Evolutionary conservation across 805 yeast species (phyloP).

Genomic region (Diddensiella transvaalensis): DNA sequence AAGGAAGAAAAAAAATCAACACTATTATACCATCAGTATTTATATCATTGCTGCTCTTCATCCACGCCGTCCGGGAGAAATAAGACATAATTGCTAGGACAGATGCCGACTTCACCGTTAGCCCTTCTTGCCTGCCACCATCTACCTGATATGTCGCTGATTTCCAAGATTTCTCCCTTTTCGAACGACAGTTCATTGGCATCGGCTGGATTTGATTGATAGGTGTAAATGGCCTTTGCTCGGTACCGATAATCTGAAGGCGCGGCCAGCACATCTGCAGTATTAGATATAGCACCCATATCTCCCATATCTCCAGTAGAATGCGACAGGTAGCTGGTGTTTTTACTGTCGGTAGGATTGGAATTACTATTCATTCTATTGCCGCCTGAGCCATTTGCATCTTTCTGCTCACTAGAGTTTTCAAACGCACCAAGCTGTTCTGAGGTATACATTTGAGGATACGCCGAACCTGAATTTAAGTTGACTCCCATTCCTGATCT

Average conservation of each 20-base stretch:
- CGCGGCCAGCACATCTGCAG: constrained; percentile 19
- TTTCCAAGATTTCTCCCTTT: constrained; percentile 88
- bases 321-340: constrained; percentile 10
- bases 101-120: constrained; percentile 91
- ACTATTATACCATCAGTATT: neutral
- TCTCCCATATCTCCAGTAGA: constrained; percentile 6
- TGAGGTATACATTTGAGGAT: constrained; percentile 32
- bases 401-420: constrained; percentile 30
- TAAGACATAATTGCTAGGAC: constrained; percentile 92
- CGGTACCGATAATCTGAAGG: constrained; percentile 65
- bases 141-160: constrained; percentile 88
- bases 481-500: constrained; percentile 5
- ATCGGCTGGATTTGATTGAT: constrained; percentile 88
- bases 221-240: constrained; percentile 82
- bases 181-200: constrained; percentile 86
- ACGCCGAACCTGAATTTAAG: constrained; percentile 2
- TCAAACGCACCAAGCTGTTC: constrained; percentile 41
- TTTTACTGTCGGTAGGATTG: constrained; percentile 4
- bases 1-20: neutral
- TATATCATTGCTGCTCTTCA: neutral
- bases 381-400: constrained; percentile 1
- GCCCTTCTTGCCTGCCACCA: constrained; percentile 98
- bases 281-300: constrained; percentile 2
- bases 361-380: neutral
- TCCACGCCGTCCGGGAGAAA: constrained; percentile 30